Evolutionary conservation across 345 rosid genomes (phyloP).

Genomic region (Excoecaria agallocha): DNA sequence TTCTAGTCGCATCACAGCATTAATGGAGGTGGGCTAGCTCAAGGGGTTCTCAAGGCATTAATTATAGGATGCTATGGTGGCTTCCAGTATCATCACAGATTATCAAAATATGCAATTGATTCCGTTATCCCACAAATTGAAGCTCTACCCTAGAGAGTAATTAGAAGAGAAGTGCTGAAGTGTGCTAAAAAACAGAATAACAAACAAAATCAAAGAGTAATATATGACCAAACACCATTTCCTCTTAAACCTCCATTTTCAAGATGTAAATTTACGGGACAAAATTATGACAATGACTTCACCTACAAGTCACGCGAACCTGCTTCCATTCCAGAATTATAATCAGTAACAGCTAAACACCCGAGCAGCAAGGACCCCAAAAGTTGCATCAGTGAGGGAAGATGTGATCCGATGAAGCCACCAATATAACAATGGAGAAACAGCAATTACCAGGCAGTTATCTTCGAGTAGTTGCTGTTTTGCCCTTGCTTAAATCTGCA

Average conservation of each 20-base stretch:
- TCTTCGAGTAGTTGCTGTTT: slow-evolving; percentile 57
- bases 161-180: neutral
- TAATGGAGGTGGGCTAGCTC: too few species aligned
- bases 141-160: slow-evolving; percentile 8
- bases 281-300: slow-evolving; percentile 5
- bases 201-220: neutral
- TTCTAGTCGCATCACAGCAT: too few species aligned
- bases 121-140: neutral
- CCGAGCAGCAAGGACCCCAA: slow-evolving; percentile 1
- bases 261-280: neutral
- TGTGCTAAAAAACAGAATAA: neutral
- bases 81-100: too few species aligned
- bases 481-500: slow-evolving; percentile 83
- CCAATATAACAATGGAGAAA: neutral
- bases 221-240: neutral
- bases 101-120: too few species aligned
- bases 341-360: neutral
- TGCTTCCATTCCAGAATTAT: neutral
- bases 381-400: neutral
- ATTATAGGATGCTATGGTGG: too few species aligned
- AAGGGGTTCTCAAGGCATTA: too few species aligned
- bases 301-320: slow-evolving; percentile 1
- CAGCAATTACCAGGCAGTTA: slow-evolving; percentile 1
- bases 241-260: neutral
- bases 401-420: neutral